Conservation (phyloP, 2,329 filamentous ascomycete species). For the Lasiodiplodia theobromae region DNA sequence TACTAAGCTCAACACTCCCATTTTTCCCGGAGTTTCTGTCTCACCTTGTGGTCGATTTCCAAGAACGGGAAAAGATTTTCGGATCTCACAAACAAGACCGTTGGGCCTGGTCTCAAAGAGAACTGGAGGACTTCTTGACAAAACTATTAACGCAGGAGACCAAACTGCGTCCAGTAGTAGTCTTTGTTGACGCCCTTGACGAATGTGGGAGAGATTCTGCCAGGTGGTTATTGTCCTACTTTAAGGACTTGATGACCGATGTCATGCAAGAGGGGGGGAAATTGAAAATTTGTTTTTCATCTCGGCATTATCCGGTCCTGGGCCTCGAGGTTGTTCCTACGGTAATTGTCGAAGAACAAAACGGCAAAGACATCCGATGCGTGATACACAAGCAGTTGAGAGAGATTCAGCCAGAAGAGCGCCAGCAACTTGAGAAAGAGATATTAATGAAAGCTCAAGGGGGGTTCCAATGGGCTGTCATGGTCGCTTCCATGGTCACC, state of each 20-base stretch:
- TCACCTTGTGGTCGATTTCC: not conserved
- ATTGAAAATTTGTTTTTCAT: constrained; percentile 7
- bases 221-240: not conserved
- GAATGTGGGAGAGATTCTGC: not conserved
- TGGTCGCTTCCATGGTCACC: not conserved
- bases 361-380: not conserved
- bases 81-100: not conserved
- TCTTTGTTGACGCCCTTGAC: constrained; percentile 15
- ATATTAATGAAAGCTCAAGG: constrained; percentile 4
- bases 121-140: not conserved
- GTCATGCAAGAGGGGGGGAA: not conserved
- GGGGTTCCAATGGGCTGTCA: constrained; percentile 14
- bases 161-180: not conserved
- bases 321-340: not conserved
- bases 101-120: not conserved
- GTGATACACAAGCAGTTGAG: not conserved
- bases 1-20: not conserved
- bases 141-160: not conserved
- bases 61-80: not conserved
- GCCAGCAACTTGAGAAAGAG: not conserved
- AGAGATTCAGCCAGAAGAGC: not conserved
- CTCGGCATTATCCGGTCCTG: not conserved
- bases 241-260: not conserved
- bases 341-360: not conserved
- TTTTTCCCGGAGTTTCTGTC: not conserved